Percentiles rank a stretch among this genome's conserved stretches.
These are phyloP conservation scores for Aspergillus avenaceus DNA, from an alignment of 495 filamentous ascomycete species.

Conservation along the genomic window DNA sequence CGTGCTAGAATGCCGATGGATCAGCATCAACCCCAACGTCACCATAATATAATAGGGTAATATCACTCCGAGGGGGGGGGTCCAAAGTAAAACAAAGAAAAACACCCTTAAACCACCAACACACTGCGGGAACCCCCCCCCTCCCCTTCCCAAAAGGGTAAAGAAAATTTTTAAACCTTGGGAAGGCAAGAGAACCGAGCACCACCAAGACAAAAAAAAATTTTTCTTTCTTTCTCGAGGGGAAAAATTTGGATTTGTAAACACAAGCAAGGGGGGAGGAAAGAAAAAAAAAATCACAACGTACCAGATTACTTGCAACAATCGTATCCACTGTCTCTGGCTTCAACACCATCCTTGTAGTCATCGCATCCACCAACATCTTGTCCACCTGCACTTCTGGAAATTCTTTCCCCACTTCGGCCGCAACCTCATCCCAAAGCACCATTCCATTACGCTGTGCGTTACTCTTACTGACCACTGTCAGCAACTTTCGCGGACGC, in stretches of 20 bases:
- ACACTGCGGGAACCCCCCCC: no score
- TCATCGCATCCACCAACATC: constrained; percentile 61
- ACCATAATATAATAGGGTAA: background rate
- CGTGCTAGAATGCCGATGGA: constrained; percentile 30
- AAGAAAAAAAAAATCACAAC: constrained; percentile 8
- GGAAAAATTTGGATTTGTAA: no score
- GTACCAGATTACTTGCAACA: constrained; percentile 51
- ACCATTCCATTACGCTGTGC: constrained; percentile 57
- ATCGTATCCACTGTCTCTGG: constrained; percentile 52
- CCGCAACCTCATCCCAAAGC: constrained; percentile 52
- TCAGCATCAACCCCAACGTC: background rate
- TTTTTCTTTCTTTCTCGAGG: background rate
- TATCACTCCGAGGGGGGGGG: background rate
- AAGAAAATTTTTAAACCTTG: no score
- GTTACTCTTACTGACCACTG: constrained; percentile 58
- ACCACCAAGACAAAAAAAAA: background rate
- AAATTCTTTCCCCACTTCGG: constrained; percentile 42
- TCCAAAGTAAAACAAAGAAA: no score
- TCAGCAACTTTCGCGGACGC: constrained; percentile 46
- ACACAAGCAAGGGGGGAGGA: background rate
- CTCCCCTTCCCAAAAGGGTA: no score
- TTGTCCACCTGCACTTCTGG: constrained; percentile 52
- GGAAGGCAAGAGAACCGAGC: no score
- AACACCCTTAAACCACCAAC: no score
- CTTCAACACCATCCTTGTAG: constrained; percentile 51